phyloP scores from a whole-genome alignment of 257 asterid species.

The Capsicum baccatum region DNA sequence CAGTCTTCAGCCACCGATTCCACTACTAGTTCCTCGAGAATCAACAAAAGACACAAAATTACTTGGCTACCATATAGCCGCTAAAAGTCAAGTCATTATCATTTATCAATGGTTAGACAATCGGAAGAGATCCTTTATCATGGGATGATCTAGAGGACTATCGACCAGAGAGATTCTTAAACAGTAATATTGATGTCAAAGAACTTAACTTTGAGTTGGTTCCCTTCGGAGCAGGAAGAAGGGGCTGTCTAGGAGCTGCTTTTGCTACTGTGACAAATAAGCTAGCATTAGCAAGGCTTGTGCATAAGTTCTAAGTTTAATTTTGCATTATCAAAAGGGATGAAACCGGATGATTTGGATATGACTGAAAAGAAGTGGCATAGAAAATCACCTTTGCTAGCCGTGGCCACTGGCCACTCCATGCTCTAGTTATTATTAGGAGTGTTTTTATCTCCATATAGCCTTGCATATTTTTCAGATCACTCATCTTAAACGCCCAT shows the following conservation, averaged over 20 bases:
- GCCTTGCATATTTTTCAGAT: too few species aligned
- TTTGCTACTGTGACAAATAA: slow-evolving; percentile 40
- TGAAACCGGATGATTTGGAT: slow-evolving; percentile 43
- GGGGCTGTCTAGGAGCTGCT: slow-evolving; percentile 55
- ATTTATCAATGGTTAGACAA: slow-evolving; percentile 51
- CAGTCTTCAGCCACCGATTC: slow-evolving; percentile 52
- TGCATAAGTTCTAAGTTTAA: slow-evolving; percentile 40
- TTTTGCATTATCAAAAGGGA: slow-evolving; percentile 45
- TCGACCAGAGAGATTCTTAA: slow-evolving; percentile 55
- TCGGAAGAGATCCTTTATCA: slow-evolving; percentile 44
- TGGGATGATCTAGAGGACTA: slow-evolving; percentile 60
- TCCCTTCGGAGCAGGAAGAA: slow-evolving; percentile 67
- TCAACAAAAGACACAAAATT: slow-evolving; percentile 44
- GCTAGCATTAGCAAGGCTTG: slow-evolving; percentile 49
- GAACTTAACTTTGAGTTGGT: slow-evolving; percentile 54
- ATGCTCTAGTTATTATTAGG: not conserved
- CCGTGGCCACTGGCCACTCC: slow-evolving; percentile 30
- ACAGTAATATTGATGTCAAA: slow-evolving; percentile 36
- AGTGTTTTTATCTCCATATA: not conserved
- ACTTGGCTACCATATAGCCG: slow-evolving; percentile 48
- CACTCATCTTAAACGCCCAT: too few species aligned
- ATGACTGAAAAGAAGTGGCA: slow-evolving; percentile 47
- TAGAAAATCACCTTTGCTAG: slow-evolving; percentile 42
- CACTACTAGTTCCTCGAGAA: slow-evolving; percentile 53
- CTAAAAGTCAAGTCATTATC: slow-evolving; percentile 41